A percentile compares a stretch with the other conserved stretches of the same genome.
phyloP scores from a whole-genome alignment of 139 green algal genomes.

The Mychonastes homosphaera region DNA sequence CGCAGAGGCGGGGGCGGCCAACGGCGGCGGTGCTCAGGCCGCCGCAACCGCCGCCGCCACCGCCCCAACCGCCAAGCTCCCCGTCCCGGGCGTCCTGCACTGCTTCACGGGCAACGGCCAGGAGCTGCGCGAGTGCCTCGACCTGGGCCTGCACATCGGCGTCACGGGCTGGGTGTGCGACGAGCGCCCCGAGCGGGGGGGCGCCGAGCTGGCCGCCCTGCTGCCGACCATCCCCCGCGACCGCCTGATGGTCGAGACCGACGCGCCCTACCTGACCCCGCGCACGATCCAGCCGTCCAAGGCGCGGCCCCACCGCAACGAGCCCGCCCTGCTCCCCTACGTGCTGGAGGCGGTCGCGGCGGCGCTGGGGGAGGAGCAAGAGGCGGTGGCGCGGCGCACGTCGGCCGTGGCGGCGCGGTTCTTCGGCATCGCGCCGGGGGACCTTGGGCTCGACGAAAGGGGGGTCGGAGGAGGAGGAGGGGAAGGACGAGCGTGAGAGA shows the following conservation, averaged over 20 bases:
- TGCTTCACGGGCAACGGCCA: slow-evolving; percentile 58
- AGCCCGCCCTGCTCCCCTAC: slow-evolving; percentile 57
- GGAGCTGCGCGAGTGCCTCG: slow-evolving; percentile 46
- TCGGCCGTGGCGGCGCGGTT: slow-evolving; percentile 1
- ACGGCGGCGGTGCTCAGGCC: too few species aligned
- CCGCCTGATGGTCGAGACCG: slow-evolving; percentile 65
- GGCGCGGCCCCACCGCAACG: slow-evolving; percentile 46
- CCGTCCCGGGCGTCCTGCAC: slow-evolving; percentile 45
- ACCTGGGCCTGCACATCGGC: slow-evolving; percentile 48
- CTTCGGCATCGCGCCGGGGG: slow-evolving; percentile 8
- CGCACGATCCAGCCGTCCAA: slow-evolving; percentile 34
- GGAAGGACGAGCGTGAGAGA: too few species aligned
- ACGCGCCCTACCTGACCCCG: slow-evolving; percentile 56
- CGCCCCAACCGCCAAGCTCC: background rate
- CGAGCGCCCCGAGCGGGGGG: slow-evolving; percentile 51
- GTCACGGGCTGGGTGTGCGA: slow-evolving; percentile 71
- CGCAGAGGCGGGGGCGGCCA: background rate
- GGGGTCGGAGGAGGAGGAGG: too few species aligned
- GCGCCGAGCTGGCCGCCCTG: slow-evolving; percentile 44
- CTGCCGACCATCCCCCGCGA: slow-evolving; percentile 43
- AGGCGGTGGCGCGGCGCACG: slow-evolving; percentile 20
- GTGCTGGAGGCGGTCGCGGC: slow-evolving; percentile 44
- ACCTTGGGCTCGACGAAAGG: too few species aligned
- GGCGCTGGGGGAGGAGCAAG: slow-evolving; percentile 21
- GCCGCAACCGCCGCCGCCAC: background rate